These are phyloP conservation scores for Retiboletus fuscus DNA, from an alignment of 1,284 basidiomycete genomes.

Conservation along the genomic window DNA sequence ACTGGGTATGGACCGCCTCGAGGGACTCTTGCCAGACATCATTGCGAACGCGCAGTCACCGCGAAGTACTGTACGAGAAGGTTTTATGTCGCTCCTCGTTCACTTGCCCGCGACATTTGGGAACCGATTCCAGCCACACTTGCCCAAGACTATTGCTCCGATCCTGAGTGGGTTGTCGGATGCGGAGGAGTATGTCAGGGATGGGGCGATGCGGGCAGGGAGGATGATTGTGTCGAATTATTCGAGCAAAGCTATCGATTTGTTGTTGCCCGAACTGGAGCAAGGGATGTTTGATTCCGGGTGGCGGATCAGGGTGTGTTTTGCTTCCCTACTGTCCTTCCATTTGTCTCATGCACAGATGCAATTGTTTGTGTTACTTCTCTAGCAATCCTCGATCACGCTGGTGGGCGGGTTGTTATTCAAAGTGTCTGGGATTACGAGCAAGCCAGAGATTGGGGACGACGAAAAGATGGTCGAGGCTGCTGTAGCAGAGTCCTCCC, in stretches of 20 bases:
- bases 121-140: constrained; percentile 93
- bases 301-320: constrained; percentile 92
- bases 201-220: constrained; percentile 98
- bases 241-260: constrained; percentile 90
- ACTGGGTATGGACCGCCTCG: constrained; percentile 96
- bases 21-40: constrained; percentile 94
- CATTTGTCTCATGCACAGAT: background rate
- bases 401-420: constrained; percentile 96
- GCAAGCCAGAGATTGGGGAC: constrained; percentile 89
- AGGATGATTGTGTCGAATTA: constrained; percentile 99
- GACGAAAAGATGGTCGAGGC: constrained; percentile 78
- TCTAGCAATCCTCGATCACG: constrained; percentile 92
- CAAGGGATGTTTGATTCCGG: constrained; percentile 93
- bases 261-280: constrained; percentile 95
- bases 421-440: constrained; percentile 97
- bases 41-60: constrained; percentile 92
- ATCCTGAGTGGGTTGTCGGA: constrained; percentile 95
- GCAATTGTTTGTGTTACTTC: background rate
- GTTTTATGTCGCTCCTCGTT: constrained; percentile 99
- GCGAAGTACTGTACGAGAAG: constrained; percentile 93
- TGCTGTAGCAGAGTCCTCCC: constrained; percentile 79
- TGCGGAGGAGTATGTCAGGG: constrained; percentile 92
- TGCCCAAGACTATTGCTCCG: constrained; percentile 94
- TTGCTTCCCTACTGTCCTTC: background rate
- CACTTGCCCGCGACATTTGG: no score